Evolutionary conservation across 106 monocot genomes (phyloP).

Genomic region (Xerophyta viscosa): DNA sequence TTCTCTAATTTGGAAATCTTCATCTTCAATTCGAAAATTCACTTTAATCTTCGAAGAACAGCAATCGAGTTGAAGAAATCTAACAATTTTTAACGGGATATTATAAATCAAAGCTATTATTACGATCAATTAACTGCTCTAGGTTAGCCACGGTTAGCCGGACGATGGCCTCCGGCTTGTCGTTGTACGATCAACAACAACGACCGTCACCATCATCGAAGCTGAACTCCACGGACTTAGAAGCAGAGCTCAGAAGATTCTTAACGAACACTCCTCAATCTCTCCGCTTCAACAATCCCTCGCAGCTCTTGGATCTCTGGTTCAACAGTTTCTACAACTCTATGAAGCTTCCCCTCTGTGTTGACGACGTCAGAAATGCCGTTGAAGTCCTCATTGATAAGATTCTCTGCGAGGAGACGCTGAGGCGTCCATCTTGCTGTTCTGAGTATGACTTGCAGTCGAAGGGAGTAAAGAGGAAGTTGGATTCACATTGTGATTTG

Average conservation of each 20-base stretch:
- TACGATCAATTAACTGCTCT: no score
- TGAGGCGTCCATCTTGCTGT: not conserved
- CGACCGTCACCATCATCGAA: no score
- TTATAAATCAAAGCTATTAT: no score
- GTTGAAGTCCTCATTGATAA: not conserved
- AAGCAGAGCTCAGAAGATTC: not conserved
- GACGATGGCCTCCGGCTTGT: no score
- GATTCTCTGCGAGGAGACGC: conserved; percentile 9
- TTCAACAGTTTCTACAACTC: not conserved
- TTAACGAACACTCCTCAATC: not conserved
- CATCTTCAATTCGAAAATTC: no score
- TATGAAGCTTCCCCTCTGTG: not conserved
- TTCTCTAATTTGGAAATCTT: no score
- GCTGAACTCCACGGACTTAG: not conserved
- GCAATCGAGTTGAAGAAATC: no score
- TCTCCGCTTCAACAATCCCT: not conserved
- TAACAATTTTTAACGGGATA: no score
- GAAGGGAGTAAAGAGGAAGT: conserved; percentile 8
- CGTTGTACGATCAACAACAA: no score
- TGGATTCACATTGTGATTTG: not conserved
- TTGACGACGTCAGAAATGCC: conserved; percentile 1
- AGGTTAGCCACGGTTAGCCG: no score
- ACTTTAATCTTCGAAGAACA: no score
- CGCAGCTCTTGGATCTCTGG: conserved; percentile 3
- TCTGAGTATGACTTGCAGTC: not conserved